These are phyloP conservation scores for Collybia sordida DNA, from an alignment of 768 basidiomycete genomes.

Conservation along the genomic window DNA sequence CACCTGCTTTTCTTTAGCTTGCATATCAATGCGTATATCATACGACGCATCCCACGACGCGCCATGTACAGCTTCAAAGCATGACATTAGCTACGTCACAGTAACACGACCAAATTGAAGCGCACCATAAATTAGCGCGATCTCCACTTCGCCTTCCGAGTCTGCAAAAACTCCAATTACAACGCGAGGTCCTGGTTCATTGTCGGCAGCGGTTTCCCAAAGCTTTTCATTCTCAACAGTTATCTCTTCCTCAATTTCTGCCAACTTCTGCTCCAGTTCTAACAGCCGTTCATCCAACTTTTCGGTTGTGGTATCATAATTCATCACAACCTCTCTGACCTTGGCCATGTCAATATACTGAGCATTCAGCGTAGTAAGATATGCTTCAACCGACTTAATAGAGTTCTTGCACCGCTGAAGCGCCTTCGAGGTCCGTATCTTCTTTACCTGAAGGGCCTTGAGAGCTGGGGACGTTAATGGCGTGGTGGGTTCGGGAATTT, in stretches of 20 bases:
- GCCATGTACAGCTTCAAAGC: no score
- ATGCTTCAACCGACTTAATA: slow-evolving; percentile 21
- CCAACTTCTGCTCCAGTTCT: slow-evolving; percentile 18
- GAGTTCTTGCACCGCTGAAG: slow-evolving; percentile 22
- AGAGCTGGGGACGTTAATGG: slow-evolving; percentile 22
- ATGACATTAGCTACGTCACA: no score
- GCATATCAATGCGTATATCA: slow-evolving; percentile 42
- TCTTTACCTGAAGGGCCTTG: slow-evolving; percentile 13
- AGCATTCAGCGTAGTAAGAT: slow-evolving; percentile 23
- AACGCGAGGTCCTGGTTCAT: no score
- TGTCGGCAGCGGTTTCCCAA: no score
- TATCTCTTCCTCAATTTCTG: slow-evolving; percentile 16
- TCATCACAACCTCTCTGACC: slow-evolving; percentile 16
- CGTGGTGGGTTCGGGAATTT: slow-evolving; percentile 4
- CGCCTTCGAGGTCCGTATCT: slow-evolving; percentile 15
- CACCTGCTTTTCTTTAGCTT: slow-evolving; percentile 36
- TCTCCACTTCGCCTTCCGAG: slow-evolving; percentile 23
- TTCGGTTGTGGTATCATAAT: slow-evolving; percentile 21
- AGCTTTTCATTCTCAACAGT: slow-evolving; percentile 14
- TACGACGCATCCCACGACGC: slow-evolving; percentile 35
- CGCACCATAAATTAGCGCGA: slow-evolving; percentile 32
- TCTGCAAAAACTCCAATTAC: slow-evolving; percentile 27
- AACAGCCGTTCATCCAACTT: slow-evolving; percentile 23
- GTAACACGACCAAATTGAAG: not conserved
- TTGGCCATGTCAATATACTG: slow-evolving; percentile 18